phyloP scores from a whole-genome alignment of 306 rosid genomes.

The Mucuna pruriens region DNA sequence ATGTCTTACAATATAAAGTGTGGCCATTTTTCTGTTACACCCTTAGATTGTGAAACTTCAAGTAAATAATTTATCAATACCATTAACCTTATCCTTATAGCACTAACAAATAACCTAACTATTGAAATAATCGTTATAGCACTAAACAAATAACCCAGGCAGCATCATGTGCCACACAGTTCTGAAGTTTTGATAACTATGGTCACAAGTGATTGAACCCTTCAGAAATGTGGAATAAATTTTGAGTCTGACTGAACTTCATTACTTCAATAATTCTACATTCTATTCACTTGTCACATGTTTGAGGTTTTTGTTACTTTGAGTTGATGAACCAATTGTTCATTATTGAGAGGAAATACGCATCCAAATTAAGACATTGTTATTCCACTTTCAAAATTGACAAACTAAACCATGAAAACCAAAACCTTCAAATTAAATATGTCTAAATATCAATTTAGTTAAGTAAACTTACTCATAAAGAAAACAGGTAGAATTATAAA shows the following conservation, averaged over 20 bases:
- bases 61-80: slow-evolving; percentile 14
- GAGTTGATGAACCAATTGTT: background rate
- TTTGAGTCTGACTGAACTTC: background rate
- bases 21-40: background rate
- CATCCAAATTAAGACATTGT: slow-evolving; percentile 4
- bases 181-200: slow-evolving; percentile 4
- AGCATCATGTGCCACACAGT: background rate
- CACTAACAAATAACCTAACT: background rate
- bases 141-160: background rate
- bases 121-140: slow-evolving; percentile 13
- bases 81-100: background rate
- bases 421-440: slow-evolving; percentile 8
- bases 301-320: background rate
- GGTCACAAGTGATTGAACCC: slow-evolving; percentile 20
- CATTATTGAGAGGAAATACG: slow-evolving; percentile 20
- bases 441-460: background rate
- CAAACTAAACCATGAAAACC: slow-evolving; percentile 11
- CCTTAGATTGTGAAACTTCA: background rate
- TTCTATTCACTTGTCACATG: background rate
- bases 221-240: background rate
- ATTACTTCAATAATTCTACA: slow-evolving; percentile 2
- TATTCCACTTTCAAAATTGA: slow-evolving; percentile 5
- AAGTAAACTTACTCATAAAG: background rate
- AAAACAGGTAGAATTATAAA: too few relatives aligned
- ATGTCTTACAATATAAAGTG: background rate